phyloP scores from a whole-genome alignment of 148 eudicot genomes.

The Camellia sinensis region DNA sequence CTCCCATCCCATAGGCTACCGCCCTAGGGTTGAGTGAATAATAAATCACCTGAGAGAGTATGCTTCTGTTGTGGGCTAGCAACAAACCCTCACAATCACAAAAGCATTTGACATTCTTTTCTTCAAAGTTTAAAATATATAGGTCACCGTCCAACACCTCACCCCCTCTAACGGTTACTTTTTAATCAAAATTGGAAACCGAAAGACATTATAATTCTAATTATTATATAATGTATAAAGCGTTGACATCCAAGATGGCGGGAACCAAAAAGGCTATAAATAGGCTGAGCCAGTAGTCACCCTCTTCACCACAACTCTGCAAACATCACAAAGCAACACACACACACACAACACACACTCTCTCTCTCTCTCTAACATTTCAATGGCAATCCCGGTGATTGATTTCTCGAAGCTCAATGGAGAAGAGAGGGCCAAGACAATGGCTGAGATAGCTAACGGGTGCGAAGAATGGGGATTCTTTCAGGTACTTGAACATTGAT shows the following conservation, averaged over 20 bases:
- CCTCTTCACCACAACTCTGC: conserved; percentile 8
- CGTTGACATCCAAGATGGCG: conserved; percentile 19
- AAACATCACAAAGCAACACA: neutral
- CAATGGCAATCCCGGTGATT: conserved; percentile 89
- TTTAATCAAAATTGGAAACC: neutral
- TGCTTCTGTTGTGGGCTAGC: conserved; percentile 14
- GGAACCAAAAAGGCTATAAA: conserved; percentile 18
- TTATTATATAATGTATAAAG: neutral
- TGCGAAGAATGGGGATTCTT: conserved; percentile 96
- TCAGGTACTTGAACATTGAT: conserved; percentile 44
- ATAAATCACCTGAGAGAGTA: no score
- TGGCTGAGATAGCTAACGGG: conserved; percentile 68
- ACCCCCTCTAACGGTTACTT: neutral
- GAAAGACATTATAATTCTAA: neutral
- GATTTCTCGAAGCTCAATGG: conserved; percentile 89
- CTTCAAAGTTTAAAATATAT: neutral
- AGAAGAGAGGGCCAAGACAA: conserved; percentile 63
- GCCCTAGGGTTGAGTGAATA: neutral
- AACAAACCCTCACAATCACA: neutral
- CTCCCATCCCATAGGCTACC: neutral
- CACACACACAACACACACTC: neutral
- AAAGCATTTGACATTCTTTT: neutral
- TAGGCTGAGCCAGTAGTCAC: neutral
- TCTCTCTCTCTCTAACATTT: neutral
- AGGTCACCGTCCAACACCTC: conserved; percentile 14